Evolutionary conservation across 2,329 filamentous ascomycete species (phyloP), one percentile per base, ranked within the genome.

Genomic region (Exophiala dermatitidis): DNA sequence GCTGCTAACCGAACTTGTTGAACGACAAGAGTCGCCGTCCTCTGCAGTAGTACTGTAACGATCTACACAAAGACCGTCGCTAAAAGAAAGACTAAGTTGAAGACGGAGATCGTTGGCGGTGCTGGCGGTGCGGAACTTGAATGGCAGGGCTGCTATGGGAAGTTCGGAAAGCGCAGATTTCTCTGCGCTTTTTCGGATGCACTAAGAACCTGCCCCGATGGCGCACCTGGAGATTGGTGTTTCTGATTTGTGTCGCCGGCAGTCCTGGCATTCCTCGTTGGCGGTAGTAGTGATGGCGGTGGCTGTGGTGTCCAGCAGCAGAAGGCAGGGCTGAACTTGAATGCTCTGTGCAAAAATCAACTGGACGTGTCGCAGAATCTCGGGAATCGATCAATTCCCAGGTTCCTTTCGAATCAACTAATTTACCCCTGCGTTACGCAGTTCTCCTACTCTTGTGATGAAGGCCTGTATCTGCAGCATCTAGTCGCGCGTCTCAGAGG

Each of bases 191-290:
- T 41, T 52, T 33, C 50, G 50, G 50, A 38, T 48, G 45, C 37
- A 32, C 50, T 53, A 53, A 48, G 31, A 47, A 12, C 6, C 12
- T 53, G 45, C 45, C 44, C 37, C 45, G 37, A 52, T 28, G 33
- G 34, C 38, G 40, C 33, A 54, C 32, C 19, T 46, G 50, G 54
- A 57, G 51, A 57, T 59, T 56, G 46, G 34, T 54, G 53, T 59
- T 49, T 59, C 44, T 59, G 51, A 57, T 57, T 59, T 47, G 57
- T 59, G 51, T 47, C 48, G 26, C 52, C 45, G 3, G 19, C 28
- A 46, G 30, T 40, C 48, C 46, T 36, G 42, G 40, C 48, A 31
- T 28, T 44, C 51, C 43, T 8, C 9, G 28, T 12, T 5, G 37
- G 26, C 10, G 28, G 38, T 9, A 41, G 12, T 26, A 41, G 12